Evolutionary conservation across 768 basidiomycete genomes (phyloP).

Genomic region (Collybia sp.): DNA sequence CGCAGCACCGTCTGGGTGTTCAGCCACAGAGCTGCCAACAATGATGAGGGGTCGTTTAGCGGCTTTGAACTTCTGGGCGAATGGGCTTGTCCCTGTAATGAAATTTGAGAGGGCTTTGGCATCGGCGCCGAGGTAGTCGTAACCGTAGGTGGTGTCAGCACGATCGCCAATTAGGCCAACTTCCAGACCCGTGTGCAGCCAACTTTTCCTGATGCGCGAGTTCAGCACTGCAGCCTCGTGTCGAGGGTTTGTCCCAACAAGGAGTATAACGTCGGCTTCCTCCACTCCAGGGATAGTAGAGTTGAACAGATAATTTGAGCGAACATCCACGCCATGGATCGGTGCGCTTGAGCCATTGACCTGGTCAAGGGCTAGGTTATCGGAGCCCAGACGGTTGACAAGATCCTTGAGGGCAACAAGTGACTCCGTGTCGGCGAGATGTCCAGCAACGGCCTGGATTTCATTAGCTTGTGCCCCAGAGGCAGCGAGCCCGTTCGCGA

Average conservation of each 20-base stretch:
- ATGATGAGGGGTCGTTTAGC: constrained; percentile 93
- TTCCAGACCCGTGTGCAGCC: constrained; percentile 83
- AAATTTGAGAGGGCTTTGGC: constrained; percentile 75
- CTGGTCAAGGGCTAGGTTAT: constrained; percentile 85
- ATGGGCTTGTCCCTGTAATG: constrained; percentile 69
- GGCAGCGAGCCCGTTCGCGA: constrained; percentile 71
- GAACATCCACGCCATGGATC: constrained; percentile 80
- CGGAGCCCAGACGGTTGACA: constrained; percentile 88
- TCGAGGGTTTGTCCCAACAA: constrained; percentile 94
- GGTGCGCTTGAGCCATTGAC: constrained; percentile 63
- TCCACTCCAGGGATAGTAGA: constrained; percentile 87
- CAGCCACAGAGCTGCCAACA: constrained; percentile 81
- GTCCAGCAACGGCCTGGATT: constrained; percentile 92
- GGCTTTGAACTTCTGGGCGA: constrained; percentile 80
- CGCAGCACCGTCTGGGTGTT: constrained; percentile 80
- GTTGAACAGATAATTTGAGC: constrained; percentile 97
- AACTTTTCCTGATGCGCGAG: constrained; percentile 93
- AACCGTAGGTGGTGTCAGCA: constrained; percentile 89
- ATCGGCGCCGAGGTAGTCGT: constrained; percentile 82
- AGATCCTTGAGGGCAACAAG: constrained; percentile 93
- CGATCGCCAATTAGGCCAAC: constrained; percentile 89
- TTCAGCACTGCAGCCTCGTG: constrained; percentile 98
- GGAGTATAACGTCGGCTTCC: constrained; percentile 85
- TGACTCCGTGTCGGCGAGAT: constrained; percentile 90
- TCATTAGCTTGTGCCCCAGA: constrained; percentile 88